A percentile compares a stretch with the other conserved stretches of the same genome.
Evolutionary conservation across 1,284 basidiomycete genomes (phyloP).

Genomic region (Schizophyllum commune): DNA sequence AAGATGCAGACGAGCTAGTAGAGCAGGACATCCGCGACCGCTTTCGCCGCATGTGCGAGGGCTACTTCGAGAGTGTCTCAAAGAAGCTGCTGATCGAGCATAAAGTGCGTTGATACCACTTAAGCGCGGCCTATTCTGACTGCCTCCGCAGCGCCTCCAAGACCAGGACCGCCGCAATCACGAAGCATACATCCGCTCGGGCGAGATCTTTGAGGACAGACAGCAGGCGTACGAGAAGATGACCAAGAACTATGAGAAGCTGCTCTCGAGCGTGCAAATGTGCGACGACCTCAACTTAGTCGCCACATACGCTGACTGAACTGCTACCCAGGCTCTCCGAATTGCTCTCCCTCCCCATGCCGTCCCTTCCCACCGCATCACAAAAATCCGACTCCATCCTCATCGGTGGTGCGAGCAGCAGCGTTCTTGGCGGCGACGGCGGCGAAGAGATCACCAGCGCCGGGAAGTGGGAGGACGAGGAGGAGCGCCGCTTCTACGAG

Average conservation of each 20-base stretch:
- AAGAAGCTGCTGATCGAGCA: conserved; percentile 91
- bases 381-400: conserved; percentile 74
- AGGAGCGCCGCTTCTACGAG: conserved; percentile 92
- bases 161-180: conserved; percentile 95
- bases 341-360: conserved; percentile 74
- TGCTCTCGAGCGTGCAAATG: conserved; percentile 82
- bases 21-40: conserved; percentile 80
- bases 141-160: conserved; percentile 67
- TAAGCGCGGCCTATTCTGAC: conserved; percentile 6
- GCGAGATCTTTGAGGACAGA: conserved; percentile 98
- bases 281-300: conserved; percentile 22
- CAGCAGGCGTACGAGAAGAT: conserved; percentile 98
- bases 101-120: conserved; percentile 47
- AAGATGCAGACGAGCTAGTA: conserved; percentile 68
- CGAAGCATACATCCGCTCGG: conserved; percentile 97
- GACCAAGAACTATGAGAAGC: conserved; percentile 90
- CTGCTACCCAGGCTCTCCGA: conserved; percentile 68
- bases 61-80: conserved; percentile 87
- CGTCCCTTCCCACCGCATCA: conserved; percentile 72
- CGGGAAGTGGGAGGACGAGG: conserved; percentile 98
- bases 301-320: not conserved
- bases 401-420: conserved; percentile 50
- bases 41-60: conserved; percentile 89
- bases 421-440: conserved; percentile 39
- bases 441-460: conserved; percentile 50